Percentiles rank a stretch among this genome's conserved stretches.
Conservation (phyloP, 2,329 filamentous ascomycete species). For the Aspergillus hiratsukae region DNA sequence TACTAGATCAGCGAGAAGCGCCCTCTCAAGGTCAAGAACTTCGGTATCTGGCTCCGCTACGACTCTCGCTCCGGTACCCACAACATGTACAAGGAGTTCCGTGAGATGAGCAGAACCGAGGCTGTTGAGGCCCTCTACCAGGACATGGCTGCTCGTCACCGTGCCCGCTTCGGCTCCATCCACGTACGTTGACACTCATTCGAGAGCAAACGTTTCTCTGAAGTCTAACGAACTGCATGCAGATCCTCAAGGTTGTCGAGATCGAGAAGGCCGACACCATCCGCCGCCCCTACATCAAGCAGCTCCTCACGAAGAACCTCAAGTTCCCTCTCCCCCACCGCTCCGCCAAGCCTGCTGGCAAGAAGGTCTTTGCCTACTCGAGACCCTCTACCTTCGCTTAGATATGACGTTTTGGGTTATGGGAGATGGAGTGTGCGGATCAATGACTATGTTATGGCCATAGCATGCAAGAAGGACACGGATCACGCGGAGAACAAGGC, state of each 20-base stretch:
- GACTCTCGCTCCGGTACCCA: conserved; percentile 99
- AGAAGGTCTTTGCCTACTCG: conserved; percentile 89
- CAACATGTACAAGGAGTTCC: conserved; percentile 99
- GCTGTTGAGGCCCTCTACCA: conserved; percentile 97
- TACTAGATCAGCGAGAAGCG: conserved; percentile 94
- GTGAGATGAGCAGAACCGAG: conserved; percentile 93
- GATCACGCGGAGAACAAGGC: conserved; percentile 31
- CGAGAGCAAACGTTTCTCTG: neutral
- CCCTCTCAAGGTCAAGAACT: conserved; percentile 99
- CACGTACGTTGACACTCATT: conserved; percentile 65
- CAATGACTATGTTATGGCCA: conserved; percentile 41
- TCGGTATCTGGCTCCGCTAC: conserved; percentile 99
- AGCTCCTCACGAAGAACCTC: conserved; percentile 91
- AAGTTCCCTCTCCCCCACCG: conserved; percentile 99
- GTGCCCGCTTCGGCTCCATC: conserved; percentile 94
- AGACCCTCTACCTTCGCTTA: conserved; percentile 98
- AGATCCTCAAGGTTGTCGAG: conserved; percentile 99
- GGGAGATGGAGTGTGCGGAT: conserved; percentile 36
- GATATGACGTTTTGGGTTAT: conserved; percentile 44
- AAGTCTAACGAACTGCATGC: conserved; percentile 14
- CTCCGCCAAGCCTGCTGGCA: conserved; percentile 72
- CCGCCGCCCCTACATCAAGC: conserved; percentile 99
- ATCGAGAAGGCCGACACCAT: conserved; percentile 90
- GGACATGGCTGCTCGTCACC: conserved; percentile 99
- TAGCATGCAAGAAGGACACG: conserved; percentile 38